Evolutionary conservation across 352 stramenopile genomes (phyloP).

Genomic region (Aphanomyces invadans): DNA sequence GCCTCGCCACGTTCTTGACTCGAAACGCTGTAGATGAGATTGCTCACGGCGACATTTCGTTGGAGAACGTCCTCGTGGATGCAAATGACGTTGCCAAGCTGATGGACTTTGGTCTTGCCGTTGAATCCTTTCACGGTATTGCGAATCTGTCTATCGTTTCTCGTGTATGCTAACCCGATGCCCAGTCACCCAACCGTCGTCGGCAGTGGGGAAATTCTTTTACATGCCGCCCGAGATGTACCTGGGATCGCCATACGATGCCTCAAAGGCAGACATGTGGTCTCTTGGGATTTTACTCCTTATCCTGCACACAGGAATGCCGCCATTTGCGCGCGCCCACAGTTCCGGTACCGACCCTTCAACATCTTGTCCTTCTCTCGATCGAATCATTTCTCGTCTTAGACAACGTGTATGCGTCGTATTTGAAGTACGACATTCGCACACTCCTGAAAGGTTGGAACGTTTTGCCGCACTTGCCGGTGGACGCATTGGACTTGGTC

Average conservation of each 20-base stretch:
- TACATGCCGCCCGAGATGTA: slow-evolving; percentile 26
- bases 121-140: neutral
- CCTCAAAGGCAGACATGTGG: slow-evolving; percentile 23
- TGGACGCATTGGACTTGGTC: slow-evolving; percentile 9
- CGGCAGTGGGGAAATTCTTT: slow-evolving; percentile 26
- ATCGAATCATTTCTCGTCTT: neutral
- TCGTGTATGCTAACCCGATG: neutral
- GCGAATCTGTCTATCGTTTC: neutral
- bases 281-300: slow-evolving; percentile 24
- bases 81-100: slow-evolving; percentile 14
- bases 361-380: neutral
- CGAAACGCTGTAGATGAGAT: slow-evolving; percentile 8
- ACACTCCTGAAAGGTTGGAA: slow-evolving; percentile 13
- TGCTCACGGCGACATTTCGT: slow-evolving; percentile 24
- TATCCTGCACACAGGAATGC: slow-evolving; percentile 25
- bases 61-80: slow-evolving; percentile 21
- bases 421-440: slow-evolving; percentile 8
- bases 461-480: slow-evolving; percentile 1
- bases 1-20: neutral
- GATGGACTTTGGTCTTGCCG: slow-evolving; percentile 25
- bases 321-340: slow-evolving; percentile 10
- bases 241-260: slow-evolving; percentile 11
- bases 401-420: slow-evolving; percentile 18
- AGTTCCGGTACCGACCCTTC: too few species aligned
- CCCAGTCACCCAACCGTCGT: neutral